phyloP scores from a whole-genome alignment of 306 rosid genomes.

The Casuarina glauca region DNA sequence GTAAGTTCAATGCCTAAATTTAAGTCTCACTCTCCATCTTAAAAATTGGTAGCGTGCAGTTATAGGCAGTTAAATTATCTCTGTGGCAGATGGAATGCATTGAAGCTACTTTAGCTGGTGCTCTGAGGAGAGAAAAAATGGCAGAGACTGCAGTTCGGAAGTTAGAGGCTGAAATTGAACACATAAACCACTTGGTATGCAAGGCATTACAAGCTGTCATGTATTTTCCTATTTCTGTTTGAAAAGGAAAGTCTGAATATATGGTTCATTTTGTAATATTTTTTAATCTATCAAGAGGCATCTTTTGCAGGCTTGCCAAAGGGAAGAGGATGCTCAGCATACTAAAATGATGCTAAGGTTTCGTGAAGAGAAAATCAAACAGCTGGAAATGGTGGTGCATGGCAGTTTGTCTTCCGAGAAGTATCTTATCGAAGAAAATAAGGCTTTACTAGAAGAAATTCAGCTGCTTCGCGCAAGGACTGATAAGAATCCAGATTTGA shows the following conservation, averaged over 20 bases:
- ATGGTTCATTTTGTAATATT: constrained; percentile 12
- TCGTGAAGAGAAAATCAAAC: constrained; percentile 70
- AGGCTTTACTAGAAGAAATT: constrained; percentile 64
- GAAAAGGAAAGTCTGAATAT: not conserved
- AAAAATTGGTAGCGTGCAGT: constrained; percentile 19
- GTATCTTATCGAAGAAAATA: constrained; percentile 70
- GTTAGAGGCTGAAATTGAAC: constrained; percentile 64
- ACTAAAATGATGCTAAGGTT: constrained; percentile 50
- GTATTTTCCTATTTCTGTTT: not conserved
- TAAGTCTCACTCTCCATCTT: constrained; percentile 2
- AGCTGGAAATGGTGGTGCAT: constrained; percentile 65
- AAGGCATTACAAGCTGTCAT: constrained; percentile 21
- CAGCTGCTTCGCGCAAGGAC: constrained; percentile 55
- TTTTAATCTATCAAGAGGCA: constrained; percentile 30
- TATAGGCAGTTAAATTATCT: constrained; percentile 26
- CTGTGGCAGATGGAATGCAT: constrained; percentile 57
- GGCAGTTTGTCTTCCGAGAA: constrained; percentile 68
- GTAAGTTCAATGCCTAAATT: constrained; percentile 33
- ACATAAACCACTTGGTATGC: constrained; percentile 55
- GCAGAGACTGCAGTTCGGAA: constrained; percentile 59
- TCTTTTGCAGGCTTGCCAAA: constrained; percentile 63
- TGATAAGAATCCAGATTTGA: constrained; percentile 56
- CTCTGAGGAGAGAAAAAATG: constrained; percentile 75
- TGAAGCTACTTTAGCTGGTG: constrained; percentile 67
- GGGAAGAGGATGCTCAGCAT: constrained; percentile 62